Base-by-base conservation (phyloP, 345 rosid species). In the Cochlearia excelsa region DNA sequence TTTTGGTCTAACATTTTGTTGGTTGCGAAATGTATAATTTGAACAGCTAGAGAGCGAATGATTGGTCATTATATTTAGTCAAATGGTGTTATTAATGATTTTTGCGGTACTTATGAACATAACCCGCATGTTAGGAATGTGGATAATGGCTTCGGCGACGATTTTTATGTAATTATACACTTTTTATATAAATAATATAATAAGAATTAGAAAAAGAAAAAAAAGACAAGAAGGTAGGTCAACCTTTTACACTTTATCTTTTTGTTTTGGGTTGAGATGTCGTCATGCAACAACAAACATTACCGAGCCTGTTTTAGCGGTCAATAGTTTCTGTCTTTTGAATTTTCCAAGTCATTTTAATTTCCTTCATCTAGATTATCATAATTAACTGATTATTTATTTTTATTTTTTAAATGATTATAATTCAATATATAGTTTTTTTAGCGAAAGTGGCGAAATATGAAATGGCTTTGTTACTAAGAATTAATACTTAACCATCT, bases 1-100 rank as follows among this genome's bases (percentile, higher is more conserved):
- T 50, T 49, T 6, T 56, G 54, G 74, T 70, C 74, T 56, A 57
- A 63, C 64, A 11, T 4, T 37, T 7, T 60, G 52, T 69, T 61
- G 67, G 57, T 48, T 31, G 53, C 52, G 29, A 55, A 63, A 63
- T 69, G 63, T 69, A 63, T 57, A 41, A 33, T 35, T 48, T 39
- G 47, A 53, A 69, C 58, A 70, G 74, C 63, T 16, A 16, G 23
- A 59, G 46, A 42, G 34, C 43, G 46, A 33, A 2, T 3, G 35
- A 33, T 33, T 33, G 35, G 35, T 33, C 5, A 5, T 33, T 33
- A 37, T 4, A 37, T 37, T 51, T 54, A 57, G 67, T 61, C 66
- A 59, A 61, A 68, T 44, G 9, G 40, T 63, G 43, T 33, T 49
- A 0, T 46, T 46, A 6, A 26, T 44, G 5, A n/a, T 9, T 35